phyloP scores from a whole-genome alignment of 768 basidiomycete species.

The Leccinum variicolor region DNA sequence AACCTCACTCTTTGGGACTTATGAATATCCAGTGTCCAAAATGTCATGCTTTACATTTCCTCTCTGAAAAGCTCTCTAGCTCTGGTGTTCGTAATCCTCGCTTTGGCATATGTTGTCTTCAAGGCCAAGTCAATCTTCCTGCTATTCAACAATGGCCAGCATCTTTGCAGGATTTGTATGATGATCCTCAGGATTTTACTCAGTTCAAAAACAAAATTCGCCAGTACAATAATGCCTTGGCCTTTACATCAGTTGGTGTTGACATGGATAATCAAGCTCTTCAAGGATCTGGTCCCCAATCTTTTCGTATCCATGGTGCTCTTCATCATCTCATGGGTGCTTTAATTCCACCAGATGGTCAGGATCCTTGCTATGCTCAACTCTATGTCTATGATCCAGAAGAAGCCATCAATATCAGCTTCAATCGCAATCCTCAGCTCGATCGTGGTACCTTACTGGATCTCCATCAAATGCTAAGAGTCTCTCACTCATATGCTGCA shows the following conservation, averaged over 20 bases:
- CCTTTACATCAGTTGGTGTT: constrained; percentile 8
- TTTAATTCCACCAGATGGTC: neutral
- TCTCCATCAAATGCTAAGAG: no score
- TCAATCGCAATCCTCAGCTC: neutral
- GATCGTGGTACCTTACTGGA: no score
- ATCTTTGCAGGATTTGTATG: neutral
- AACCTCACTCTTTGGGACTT: neutral
- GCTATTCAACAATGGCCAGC: neutral
- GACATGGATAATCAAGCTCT: neutral
- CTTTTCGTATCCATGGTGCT: neutral
- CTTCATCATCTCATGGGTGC: neutral
- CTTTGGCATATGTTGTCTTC: neutral
- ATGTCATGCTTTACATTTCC: neutral
- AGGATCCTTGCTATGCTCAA: neutral
- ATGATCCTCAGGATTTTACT: neutral
- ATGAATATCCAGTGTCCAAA: neutral
- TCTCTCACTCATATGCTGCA: no score
- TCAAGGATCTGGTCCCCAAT: neutral
- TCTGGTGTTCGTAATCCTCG: neutral
- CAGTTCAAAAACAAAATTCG: neutral
- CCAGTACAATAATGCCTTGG: neutral
- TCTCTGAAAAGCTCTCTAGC: neutral
- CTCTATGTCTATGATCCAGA: neutral
- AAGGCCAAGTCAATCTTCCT: neutral
- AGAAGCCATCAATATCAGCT: neutral